Conservation (phyloP, 768 basidiomycete species). For the Kwoniella shandongensis region DNA sequence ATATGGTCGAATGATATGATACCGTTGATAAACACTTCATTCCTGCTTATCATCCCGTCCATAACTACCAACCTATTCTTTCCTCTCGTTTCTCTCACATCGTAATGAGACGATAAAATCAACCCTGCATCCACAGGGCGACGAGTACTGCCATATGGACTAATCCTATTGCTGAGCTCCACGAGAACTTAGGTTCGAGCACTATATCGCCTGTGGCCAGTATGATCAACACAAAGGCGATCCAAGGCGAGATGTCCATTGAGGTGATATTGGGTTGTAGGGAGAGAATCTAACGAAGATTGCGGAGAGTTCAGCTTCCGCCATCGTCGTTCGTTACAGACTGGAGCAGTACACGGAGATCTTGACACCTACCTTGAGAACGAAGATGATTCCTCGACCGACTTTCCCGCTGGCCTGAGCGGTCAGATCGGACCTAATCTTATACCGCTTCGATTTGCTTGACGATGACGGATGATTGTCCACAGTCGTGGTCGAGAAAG, state of each 20-base stretch:
- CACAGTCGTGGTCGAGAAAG: background rate
- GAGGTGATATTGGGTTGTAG: constrained; percentile 16
- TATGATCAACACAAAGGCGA: background rate
- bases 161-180: background rate
- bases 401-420: too few relatives aligned
- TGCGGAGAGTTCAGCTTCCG: background rate
- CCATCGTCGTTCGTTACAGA: too few relatives aligned
- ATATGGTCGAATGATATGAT: too few relatives aligned
- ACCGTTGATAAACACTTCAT: too few relatives aligned
- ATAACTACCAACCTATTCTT: too few relatives aligned
- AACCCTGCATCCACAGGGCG: too few relatives aligned
- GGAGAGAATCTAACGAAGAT: constrained; percentile 22
- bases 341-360: background rate
- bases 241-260: background rate
- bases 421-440: too few relatives aligned
- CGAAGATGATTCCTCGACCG: background rate
- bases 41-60: too few relatives aligned
- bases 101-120: too few relatives aligned
- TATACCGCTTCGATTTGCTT: too few relatives aligned
- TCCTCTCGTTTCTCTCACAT: too few relatives aligned
- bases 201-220: constrained; percentile 2
- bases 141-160: constrained; percentile 3
- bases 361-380: constrained; percentile 24
- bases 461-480: too few relatives aligned
- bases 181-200: background rate